phyloP scores from a whole-genome alignment of 2,329 filamentous ascomycete genomes.

The Aspergillus jensenii region DNA sequence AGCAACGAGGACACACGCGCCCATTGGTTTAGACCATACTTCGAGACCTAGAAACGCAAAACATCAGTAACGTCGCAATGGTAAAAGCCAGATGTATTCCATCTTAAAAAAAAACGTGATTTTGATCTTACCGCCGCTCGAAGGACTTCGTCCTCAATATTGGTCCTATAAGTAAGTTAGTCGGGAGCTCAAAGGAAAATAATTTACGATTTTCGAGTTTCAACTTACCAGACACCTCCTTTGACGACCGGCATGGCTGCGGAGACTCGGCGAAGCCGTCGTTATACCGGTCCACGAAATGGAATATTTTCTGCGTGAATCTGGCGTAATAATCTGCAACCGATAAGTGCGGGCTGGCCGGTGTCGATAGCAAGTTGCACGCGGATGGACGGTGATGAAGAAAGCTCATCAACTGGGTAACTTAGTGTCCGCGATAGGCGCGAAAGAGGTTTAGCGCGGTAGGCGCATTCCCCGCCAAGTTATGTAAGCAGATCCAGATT shows the following conservation, averaged over 20 bases:
- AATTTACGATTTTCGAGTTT: background rate
- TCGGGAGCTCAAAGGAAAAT: background rate
- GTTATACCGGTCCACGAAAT: background rate
- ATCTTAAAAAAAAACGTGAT: background rate
- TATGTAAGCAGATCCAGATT: constrained; percentile 34
- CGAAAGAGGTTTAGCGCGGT: constrained; percentile 27
- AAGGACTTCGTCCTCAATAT: constrained; percentile 89
- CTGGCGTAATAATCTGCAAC: constrained; percentile 9
- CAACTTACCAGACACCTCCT: constrained; percentile 59
- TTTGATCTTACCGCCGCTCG: constrained; percentile 69
- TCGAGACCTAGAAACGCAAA: constrained; percentile 60
- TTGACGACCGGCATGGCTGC: constrained; percentile 63
- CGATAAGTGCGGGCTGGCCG: constrained; percentile 13
- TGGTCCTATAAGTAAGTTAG: constrained; percentile 50
- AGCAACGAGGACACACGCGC: constrained; percentile 95
- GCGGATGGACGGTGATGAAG: constrained; percentile 20
- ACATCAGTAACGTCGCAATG: constrained; percentile 9
- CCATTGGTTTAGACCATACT: constrained; percentile 97
- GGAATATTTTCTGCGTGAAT: background rate
- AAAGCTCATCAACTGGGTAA: constrained; percentile 7
- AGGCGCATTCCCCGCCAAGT: constrained; percentile 21
- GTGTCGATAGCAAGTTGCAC: constrained; percentile 20
- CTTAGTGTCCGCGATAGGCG: constrained; percentile 21
- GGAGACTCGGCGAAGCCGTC: constrained; percentile 12
- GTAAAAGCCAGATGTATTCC: background rate